Conservation (phyloP, 1,139 yeast species). For the Pichia terricola region DNA sequence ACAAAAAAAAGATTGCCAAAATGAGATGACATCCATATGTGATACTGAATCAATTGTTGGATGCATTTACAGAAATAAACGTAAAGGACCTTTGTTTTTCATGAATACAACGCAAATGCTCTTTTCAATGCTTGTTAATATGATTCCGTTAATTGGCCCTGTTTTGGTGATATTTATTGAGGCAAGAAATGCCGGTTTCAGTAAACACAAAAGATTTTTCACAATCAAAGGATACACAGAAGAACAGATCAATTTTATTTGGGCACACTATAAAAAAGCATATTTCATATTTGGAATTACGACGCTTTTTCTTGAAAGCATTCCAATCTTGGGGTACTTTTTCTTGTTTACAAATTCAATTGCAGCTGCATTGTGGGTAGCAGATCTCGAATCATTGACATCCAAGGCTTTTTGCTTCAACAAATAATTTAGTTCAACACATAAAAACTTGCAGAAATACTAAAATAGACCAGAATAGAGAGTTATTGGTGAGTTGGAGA, state of each 20-base stretch:
- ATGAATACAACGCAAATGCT: too few relatives aligned
- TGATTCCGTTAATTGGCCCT: conserved; percentile 60
- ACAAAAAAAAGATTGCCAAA: too few relatives aligned
- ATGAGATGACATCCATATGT: too few relatives aligned
- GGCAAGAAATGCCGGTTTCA: conserved; percentile 51
- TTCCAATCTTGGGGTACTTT: conserved; percentile 52
- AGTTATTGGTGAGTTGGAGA: too few relatives aligned
- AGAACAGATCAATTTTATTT: conserved; percentile 27
- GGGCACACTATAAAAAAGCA: conserved; percentile 15
- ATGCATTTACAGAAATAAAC: too few relatives aligned
- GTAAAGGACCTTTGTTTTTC: too few relatives aligned
- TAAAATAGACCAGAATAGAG: too few relatives aligned
- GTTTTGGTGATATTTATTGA: conserved; percentile 40
- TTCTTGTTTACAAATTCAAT: conserved; percentile 58
- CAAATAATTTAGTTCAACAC: neutral
- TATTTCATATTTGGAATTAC: conserved; percentile 43
- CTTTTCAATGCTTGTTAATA: conserved; percentile 27
- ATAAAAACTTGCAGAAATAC: too few relatives aligned
- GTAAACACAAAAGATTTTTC: conserved; percentile 52
- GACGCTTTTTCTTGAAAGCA: conserved; percentile 47
- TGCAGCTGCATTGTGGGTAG: conserved; percentile 71
- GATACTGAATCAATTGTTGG: too few relatives aligned
- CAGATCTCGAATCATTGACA: conserved; percentile 19
- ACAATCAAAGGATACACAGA: conserved; percentile 44
- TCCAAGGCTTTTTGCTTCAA: conserved; percentile 1